Percentiles rank a stretch among this genome's conserved stretches.
Conservation (phyloP, 768 basidiomycete genomes). For the Boletales sp. region DNA sequence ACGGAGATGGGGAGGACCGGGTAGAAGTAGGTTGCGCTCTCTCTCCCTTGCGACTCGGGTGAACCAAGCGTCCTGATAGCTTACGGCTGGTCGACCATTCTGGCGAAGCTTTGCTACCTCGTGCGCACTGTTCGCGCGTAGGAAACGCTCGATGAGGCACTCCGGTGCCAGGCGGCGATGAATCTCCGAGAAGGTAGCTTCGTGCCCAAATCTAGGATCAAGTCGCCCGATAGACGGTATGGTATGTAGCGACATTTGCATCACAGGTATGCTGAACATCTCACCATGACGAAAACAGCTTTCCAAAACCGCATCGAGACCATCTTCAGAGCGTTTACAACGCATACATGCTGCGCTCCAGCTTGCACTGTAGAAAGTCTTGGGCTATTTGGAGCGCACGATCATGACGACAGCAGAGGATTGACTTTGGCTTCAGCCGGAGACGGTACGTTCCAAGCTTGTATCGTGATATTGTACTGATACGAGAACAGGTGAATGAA, state of each 20-base stretch:
- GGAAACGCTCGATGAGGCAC: constrained; percentile 78
- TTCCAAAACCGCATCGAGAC: constrained; percentile 66
- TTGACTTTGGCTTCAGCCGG: constrained; percentile 97
- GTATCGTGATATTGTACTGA: no score
- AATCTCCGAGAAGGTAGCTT: constrained; percentile 81
- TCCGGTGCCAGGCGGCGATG: constrained; percentile 50
- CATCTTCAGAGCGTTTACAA: constrained; percentile 78
- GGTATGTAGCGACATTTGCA: constrained; percentile 14
- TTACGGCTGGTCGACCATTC: constrained; percentile 77
- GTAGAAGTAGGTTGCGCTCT: constrained; percentile 59
- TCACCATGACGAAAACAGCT: neutral
- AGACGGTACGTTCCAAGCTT: constrained; percentile 49
- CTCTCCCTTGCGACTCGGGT: constrained; percentile 50
- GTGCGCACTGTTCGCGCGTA: constrained; percentile 78
- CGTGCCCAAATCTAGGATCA: constrained; percentile 80
- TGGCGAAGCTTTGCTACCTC: constrained; percentile 91
- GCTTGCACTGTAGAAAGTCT: constrained; percentile 90
- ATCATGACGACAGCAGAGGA: constrained; percentile 92
- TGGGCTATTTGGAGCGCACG: constrained; percentile 86
- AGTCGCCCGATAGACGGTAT: constrained; percentile 74
- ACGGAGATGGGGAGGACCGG: constrained; percentile 75
- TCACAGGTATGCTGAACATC: constrained; percentile 34
- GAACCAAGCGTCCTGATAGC: constrained; percentile 40
- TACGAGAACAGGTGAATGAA: constrained; percentile 54
- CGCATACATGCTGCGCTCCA: constrained; percentile 92